phyloP scores from a whole-genome alignment of 495 filamentous ascomycete species.

The Pyrenula aspistea region DNA sequence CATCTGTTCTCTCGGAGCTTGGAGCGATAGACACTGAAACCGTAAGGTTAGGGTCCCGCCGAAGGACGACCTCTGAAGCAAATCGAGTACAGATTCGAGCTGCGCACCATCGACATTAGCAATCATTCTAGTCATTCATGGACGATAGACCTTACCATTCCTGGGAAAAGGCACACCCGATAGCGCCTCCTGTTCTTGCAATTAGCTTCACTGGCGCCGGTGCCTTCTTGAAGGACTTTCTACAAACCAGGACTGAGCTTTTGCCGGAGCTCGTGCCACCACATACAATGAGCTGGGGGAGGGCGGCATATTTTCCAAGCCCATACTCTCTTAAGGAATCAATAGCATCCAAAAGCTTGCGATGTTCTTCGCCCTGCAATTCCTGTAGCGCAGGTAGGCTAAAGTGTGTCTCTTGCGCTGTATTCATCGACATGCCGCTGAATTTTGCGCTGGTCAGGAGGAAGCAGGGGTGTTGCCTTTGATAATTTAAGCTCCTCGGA shows the following conservation, averaged over 20 bases:
- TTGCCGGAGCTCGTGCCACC: slow-evolving; percentile 52
- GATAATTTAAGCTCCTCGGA: no score
- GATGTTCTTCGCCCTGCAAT: neutral
- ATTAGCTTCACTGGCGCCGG: neutral
- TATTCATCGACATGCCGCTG: neutral
- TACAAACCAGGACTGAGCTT: slow-evolving; percentile 40
- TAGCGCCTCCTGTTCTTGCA: slow-evolving; percentile 34
- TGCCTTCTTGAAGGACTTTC: neutral
- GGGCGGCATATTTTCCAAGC: slow-evolving; percentile 40
- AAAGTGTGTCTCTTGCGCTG: neutral
- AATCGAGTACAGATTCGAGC: slow-evolving; percentile 38
- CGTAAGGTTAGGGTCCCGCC: slow-evolving; percentile 18
- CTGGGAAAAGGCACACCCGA: slow-evolving; percentile 48
- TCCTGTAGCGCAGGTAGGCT: neutral
- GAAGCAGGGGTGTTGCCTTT: no score
- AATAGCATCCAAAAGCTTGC: slow-evolving; percentile 42
- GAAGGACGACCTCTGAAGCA: slow-evolving; percentile 44
- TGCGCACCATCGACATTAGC: neutral
- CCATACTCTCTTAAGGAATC: slow-evolving; percentile 42
- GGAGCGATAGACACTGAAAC: slow-evolving; percentile 28
- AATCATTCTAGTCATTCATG: no score
- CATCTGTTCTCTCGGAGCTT: slow-evolving; percentile 12
- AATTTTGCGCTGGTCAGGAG: no score
- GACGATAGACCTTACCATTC: slow-evolving; percentile 32
- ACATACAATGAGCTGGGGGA: slow-evolving; percentile 56